Conservation (phyloP, 495 filamentous ascomycete genomes). For the Aspergillus diversus region DNA sequence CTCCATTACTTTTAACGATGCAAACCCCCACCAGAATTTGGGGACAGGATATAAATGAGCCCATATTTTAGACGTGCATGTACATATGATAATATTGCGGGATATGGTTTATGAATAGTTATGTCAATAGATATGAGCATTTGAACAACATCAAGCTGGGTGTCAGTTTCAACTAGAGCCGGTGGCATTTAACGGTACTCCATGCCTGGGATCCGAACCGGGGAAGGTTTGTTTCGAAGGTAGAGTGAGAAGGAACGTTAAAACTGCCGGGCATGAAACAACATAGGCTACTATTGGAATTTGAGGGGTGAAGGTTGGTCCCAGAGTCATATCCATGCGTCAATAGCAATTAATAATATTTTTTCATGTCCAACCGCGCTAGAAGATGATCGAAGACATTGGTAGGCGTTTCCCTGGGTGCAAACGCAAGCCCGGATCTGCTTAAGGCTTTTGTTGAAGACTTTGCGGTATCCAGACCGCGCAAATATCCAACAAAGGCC, state of each 20-base stretch:
- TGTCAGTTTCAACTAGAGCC: neutral
- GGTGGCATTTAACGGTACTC: too few species aligned
- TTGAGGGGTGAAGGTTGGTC: too few species aligned
- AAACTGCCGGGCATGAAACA: neutral
- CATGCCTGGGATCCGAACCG: too few species aligned
- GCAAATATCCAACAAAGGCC: constrained; percentile 58
- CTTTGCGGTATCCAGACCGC: constrained; percentile 52
- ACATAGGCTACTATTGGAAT: neutral
- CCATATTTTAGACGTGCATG: neutral
- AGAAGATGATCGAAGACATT: constrained; percentile 55
- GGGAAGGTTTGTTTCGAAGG: neutral
- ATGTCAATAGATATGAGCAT: constrained; percentile 13
- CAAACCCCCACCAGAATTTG: neutral
- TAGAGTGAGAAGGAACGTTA: neutral
- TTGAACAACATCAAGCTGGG: neutral
- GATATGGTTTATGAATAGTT: constrained; percentile 1
- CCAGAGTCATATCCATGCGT: neutral
- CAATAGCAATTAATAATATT: constrained; percentile 42
- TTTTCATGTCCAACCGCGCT: constrained; percentile 52
- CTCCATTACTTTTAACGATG: constrained; percentile 74
- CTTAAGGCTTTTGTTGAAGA: constrained; percentile 38
- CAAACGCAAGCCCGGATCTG: constrained; percentile 31
- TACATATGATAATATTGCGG: neutral
- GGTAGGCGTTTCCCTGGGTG: constrained; percentile 36
- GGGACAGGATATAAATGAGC: constrained; percentile 5